These are phyloP conservation scores for Austroboletus niveus DNA, from an alignment of 1,284 basidiomycete genomes.

Conservation along the genomic window DNA sequence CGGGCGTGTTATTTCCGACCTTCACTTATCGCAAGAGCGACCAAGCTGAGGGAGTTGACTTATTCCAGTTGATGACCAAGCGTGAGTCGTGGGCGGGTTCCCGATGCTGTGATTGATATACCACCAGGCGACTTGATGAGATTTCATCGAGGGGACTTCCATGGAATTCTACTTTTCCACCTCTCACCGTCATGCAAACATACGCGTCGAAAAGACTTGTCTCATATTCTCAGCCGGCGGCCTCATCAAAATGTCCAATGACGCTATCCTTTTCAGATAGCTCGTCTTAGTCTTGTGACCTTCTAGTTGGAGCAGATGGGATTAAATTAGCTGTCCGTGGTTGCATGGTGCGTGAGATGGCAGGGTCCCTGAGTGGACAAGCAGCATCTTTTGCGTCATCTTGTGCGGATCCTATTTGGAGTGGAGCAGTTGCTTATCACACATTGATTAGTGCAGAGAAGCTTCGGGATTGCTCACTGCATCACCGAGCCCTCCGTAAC, in stretches of 20 bases:
- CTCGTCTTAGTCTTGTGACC: constrained; percentile 40
- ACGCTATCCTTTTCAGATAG: constrained; percentile 45
- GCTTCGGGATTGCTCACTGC: constrained; percentile 33
- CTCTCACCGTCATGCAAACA: constrained; percentile 33
- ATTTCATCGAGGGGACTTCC: constrained; percentile 47
- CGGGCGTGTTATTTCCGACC: constrained; percentile 33
- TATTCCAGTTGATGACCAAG: constrained; percentile 45
- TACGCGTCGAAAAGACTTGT: constrained; percentile 40
- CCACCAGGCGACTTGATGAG: constrained; percentile 38
- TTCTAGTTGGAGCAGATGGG: constrained; percentile 54
- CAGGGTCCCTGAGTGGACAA: constrained; percentile 11
- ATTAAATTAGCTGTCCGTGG: constrained; percentile 49
- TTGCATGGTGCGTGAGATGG: constrained; percentile 36
- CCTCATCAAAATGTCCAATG: constrained; percentile 26
- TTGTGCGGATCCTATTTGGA: constrained; percentile 40
- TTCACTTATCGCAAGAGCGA: constrained; percentile 54
- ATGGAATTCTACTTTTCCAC: constrained; percentile 36
- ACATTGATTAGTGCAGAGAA: constrained; percentile 37
- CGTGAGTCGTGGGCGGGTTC: constrained; percentile 30
- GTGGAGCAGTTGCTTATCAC: constrained; percentile 41
- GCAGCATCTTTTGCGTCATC: constrained; percentile 17
- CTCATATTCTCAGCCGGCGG: constrained; percentile 34
- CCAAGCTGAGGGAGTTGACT: constrained; percentile 43
- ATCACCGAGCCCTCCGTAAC: constrained; percentile 34
- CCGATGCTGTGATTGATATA: background rate